These are phyloP conservation scores for Moricandia arvensis DNA, from an alignment of 345 rosid species.

Conservation along the genomic window DNA sequence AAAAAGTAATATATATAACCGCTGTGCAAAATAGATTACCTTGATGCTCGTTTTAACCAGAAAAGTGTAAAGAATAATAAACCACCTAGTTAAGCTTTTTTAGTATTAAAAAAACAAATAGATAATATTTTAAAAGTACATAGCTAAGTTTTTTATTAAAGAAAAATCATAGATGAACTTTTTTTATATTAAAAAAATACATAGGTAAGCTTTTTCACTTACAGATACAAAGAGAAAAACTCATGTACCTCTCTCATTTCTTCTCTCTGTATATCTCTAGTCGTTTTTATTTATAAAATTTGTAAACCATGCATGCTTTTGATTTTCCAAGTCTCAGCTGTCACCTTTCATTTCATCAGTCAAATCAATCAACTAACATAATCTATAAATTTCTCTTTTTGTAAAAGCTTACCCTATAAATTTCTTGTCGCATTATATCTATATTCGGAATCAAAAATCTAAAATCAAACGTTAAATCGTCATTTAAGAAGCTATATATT, in stretches of 20 bases:
- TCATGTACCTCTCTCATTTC: background rate
- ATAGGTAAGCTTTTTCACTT: background rate
- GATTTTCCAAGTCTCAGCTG: background rate
- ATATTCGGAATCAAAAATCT: background rate
- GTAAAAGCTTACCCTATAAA: background rate
- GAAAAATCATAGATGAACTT: no score
- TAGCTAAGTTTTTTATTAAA: no score
- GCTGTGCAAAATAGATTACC: background rate
- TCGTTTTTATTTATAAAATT: background rate
- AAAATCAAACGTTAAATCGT: background rate
- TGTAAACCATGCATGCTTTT: background rate
- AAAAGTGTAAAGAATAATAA: background rate
- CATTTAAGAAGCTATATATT: background rate
- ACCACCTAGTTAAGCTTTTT: background rate
- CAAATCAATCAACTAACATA: background rate
- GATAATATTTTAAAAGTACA: no score
- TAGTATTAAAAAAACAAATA: no score
- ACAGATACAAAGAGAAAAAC: slow-evolving; percentile 8
- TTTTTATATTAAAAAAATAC: no score
- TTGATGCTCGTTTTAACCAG: background rate
- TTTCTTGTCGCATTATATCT: background rate
- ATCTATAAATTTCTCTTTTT: background rate
- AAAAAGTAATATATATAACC: background rate
- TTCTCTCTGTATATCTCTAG: background rate
- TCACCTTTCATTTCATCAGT: background rate